Percentiles rank a stretch among this genome's conserved stretches.
Conservation (phyloP, 306 rosid species). For the Malus sieversii region DNA sequence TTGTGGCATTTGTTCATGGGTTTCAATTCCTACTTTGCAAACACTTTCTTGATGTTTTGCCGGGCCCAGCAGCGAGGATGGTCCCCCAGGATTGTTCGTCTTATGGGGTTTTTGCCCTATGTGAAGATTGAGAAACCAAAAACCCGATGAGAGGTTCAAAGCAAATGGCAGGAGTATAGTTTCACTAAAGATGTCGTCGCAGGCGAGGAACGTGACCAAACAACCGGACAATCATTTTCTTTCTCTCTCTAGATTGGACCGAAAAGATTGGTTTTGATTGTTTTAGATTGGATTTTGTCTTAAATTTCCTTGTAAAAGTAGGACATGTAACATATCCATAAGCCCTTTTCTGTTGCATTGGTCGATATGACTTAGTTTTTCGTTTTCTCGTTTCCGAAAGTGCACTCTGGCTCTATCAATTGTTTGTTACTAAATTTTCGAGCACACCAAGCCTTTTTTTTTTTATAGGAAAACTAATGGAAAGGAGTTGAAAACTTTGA, state of each 20-base stretch:
- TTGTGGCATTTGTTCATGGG: conserved; percentile 83
- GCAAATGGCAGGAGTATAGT: conserved; percentile 17
- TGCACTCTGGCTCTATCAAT: background rate
- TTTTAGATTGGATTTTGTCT: background rate
- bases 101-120: conserved; percentile 62
- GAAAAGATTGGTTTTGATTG: conserved; percentile 8
- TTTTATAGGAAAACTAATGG: no score
- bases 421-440: background rate
- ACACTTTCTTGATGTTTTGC: conserved; percentile 88
- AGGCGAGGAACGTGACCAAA: conserved; percentile 14
- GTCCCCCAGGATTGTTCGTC: conserved; percentile 48
- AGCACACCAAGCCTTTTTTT: background rate
- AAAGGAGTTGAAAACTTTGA: no score
- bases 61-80: conserved; percentile 78
- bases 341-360: background rate
- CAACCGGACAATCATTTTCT: conserved; percentile 6
- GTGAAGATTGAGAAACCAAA: conserved; percentile 78
- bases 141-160: conserved; percentile 36
- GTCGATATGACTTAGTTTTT: background rate
- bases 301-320: conserved; percentile 30
- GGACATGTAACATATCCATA: conserved; percentile 39
- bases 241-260: conserved; percentile 6
- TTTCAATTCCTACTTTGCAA: conserved; percentile 58
- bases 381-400: no score
- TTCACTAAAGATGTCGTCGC: conserved; percentile 16